These are phyloP conservation scores for Ananas comosus DNA, from an alignment of 176 grass and related monocot genomes.

Conservation along the genomic window DNA sequence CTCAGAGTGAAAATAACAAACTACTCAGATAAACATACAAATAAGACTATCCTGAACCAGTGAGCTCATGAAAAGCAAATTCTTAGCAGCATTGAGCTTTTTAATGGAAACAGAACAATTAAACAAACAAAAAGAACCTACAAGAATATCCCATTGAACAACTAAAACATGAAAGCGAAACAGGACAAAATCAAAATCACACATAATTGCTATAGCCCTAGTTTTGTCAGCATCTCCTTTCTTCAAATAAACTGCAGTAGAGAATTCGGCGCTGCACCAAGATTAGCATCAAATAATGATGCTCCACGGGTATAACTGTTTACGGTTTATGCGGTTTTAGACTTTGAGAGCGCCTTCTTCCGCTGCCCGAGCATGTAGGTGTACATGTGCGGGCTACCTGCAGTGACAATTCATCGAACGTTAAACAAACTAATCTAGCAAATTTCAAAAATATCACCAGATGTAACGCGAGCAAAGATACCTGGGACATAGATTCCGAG, in stretches of 20 bases:
- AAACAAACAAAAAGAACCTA: no score
- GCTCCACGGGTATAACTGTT: not conserved
- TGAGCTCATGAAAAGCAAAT: no score
- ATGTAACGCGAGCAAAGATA: slow-evolving; percentile 3
- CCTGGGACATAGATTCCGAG: slow-evolving; percentile 23
- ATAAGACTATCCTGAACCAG: no score
- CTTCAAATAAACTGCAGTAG: not conserved
- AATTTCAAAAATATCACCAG: not conserved
- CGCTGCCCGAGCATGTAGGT: slow-evolving; percentile 46
- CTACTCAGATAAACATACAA: no score
- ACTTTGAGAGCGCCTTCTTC: slow-evolving; percentile 44
- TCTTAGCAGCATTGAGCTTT: no score
- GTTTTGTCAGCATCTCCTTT: not conserved
- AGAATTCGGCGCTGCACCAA: not conserved
- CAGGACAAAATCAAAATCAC: not conserved
- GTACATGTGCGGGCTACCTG: slow-evolving; percentile 51
- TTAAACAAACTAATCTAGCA: not conserved
- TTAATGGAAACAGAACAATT: no score
- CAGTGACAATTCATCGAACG: not conserved
- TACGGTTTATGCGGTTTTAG: slow-evolving; percentile 30
- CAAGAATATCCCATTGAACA: not conserved
- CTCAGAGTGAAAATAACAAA: no score
- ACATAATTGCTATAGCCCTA: not conserved
- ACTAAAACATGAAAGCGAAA: not conserved
- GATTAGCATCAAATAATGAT: slow-evolving; percentile 11